These are phyloP conservation scores for Umbilicus rupestris DNA, from an alignment of 164 flowering plant species.

Conservation along the genomic window DNA sequence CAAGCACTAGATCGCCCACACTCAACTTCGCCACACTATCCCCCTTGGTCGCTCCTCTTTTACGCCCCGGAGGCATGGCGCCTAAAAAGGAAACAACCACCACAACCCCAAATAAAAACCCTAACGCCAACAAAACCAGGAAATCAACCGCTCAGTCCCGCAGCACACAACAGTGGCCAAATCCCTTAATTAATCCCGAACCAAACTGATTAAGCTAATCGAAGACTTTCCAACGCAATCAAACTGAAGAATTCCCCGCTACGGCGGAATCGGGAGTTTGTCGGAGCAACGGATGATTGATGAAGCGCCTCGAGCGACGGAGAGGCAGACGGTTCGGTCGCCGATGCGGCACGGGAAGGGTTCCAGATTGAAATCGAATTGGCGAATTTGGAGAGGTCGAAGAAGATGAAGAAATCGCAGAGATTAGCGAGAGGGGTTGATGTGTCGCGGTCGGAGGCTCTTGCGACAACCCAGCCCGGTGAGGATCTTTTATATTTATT, in stretches of 20 bases:
- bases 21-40: conserved; percentile 42
- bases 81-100: not conserved
- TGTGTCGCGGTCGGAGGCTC: conserved; percentile 14
- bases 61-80: conserved; percentile 81
- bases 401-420: not conserved
- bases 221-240: too few relatives aligned
- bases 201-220: too few relatives aligned
- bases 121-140: not conserved
- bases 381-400: conserved; percentile 1
- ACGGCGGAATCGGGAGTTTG: too few relatives aligned
- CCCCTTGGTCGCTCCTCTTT: conserved; percentile 48
- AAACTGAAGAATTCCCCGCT: too few relatives aligned
- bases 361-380: too few relatives aligned
- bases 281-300: too few relatives aligned
- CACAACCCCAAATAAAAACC: conserved; percentile 11
- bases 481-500: too few relatives aligned
- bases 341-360: not conserved
- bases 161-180: too few relatives aligned
- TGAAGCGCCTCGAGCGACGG: not conserved
- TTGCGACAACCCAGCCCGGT: too few relatives aligned
- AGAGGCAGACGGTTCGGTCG: conserved; percentile 1
- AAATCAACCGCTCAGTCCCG: too few relatives aligned
- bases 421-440: conserved; percentile 8
- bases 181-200: not conserved
- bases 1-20: conserved; percentile 97